phyloP scores from a whole-genome alignment of 352 stramenopile genomes.

The Phytophthora podocarpi region DNA sequence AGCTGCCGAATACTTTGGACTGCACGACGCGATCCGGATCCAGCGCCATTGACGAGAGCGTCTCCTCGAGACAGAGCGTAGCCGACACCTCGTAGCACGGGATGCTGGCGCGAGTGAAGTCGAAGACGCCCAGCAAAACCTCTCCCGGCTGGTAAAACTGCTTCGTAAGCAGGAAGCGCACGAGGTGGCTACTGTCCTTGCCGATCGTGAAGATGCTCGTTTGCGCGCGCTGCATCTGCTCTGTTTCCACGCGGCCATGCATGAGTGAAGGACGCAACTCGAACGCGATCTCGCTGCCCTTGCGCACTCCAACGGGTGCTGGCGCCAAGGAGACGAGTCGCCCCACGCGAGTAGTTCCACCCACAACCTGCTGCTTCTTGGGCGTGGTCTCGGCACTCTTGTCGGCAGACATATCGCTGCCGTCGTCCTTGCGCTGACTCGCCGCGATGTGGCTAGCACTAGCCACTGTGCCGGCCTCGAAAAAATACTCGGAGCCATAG shows the following conservation, averaged over 20 bases:
- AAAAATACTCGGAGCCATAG: constrained; percentile 57
- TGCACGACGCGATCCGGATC: constrained; percentile 59
- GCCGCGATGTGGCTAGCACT: constrained; percentile 32
- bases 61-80: constrained; percentile 58
- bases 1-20: constrained; percentile 52
- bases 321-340: constrained; percentile 33
- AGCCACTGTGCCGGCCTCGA: constrained; percentile 41
- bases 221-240: constrained; percentile 55
- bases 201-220: constrained; percentile 78
- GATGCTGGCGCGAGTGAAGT: constrained; percentile 63
- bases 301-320: constrained; percentile 56
- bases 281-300: constrained; percentile 67
- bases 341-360: constrained; percentile 30
- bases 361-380: constrained; percentile 19
- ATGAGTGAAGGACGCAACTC: constrained; percentile 67
- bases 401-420: background rate
- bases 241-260: constrained; percentile 71
- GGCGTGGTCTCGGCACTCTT: constrained; percentile 1
- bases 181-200: constrained; percentile 63
- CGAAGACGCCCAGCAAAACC: constrained; percentile 57
- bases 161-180: constrained; percentile 64
- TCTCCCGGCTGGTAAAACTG: constrained; percentile 73
- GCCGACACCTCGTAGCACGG: constrained; percentile 55
- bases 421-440: constrained; percentile 13
- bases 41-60: constrained; percentile 53